phyloP scores from a whole-genome alignment of 148 eudicot species.

The Dianthus caryophyllus region DNA sequence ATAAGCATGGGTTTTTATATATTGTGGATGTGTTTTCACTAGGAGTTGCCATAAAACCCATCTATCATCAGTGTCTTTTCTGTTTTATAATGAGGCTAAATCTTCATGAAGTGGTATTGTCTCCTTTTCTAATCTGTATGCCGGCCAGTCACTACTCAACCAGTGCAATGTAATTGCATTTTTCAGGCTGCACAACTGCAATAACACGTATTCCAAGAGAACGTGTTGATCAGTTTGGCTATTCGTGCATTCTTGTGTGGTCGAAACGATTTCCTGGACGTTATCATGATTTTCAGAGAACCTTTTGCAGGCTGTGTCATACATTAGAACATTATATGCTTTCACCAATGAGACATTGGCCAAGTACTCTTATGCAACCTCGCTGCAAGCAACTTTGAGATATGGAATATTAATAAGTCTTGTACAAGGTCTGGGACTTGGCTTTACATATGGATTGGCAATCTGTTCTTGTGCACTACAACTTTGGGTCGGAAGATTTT shows the following conservation, averaged over 20 bases:
- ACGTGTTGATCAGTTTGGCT: slow-evolving; percentile 5
- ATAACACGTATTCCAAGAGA: not conserved
- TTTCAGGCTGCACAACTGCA: not conserved
- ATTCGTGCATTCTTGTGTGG: not conserved
- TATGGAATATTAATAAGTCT: slow-evolving; percentile 98
- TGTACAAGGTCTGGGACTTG: slow-evolving; percentile 99
- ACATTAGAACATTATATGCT: slow-evolving; percentile 73
- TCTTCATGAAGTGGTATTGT: not conserved
- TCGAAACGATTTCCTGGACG: not conserved
- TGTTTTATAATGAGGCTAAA: not conserved
- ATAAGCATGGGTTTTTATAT: not conserved
- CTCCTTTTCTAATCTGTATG: slow-evolving; percentile 10
- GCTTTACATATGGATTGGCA: slow-evolving; percentile 97
- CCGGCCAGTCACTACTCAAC: not conserved
- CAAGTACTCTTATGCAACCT: slow-evolving; percentile 95
- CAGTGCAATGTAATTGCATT: not conserved
- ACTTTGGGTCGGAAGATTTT: slow-evolving; percentile 93
- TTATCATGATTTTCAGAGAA: slow-evolving; percentile 3
- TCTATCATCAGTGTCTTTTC: not conserved
- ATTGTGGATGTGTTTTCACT: not conserved
- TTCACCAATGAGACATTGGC: slow-evolving; percentile 97
- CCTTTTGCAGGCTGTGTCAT: slow-evolving; percentile 75
- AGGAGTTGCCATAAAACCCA: not conserved
- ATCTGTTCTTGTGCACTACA: slow-evolving; percentile 98
- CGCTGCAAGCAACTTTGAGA: slow-evolving; percentile 93